Base-by-base conservation (phyloP, 1,284 basidiomycete species). In the Puccinia triticina region DNA sequence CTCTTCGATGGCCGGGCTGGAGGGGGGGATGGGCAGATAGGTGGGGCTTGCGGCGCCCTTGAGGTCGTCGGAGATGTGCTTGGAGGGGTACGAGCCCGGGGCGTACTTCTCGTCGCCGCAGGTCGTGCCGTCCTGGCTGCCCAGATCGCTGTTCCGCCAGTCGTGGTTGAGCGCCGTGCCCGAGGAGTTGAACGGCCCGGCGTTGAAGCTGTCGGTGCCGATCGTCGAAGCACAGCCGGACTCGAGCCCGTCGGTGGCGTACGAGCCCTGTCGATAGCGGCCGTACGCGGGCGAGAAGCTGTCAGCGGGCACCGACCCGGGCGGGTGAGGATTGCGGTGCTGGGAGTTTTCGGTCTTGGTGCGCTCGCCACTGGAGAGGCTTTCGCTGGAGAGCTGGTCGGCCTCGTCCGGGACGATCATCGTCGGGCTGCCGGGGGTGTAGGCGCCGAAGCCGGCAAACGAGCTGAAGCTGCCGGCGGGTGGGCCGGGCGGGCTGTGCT, bases 91-190 rank as follows among this genome's bases (percentile, higher is more conserved):
- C 53, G 82, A 55, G 2, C 32, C 48, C 37, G 34, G 48, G 18
- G 59, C 69, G 29, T 74, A 77, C 50, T 77, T 80, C 40, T 81
- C 82, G 34, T 83, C 83, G 7, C 46, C 82, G 73, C 78, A 73
- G 34, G 84, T 84, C 82, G 84, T 85, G 74, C 84, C 85, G 84
- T 83, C 83, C 87, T 83, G 84, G 87, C 87, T 80, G 86, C 84
- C 79, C 86, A 88, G 83, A 43, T 83, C 84, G 23, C 85, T 86
- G 78, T 84, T 84, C 53, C 86, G 84, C 86, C 86, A 87, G 57
- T 87, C 86, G 66, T 85, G 83, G 84, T 87, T 87, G 66, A 87
- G 84, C 0, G 86, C 86, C 57, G 85, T 85, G 73, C 85, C 85
- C 21, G 86, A 87, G 55, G 85, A 85, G 83, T 82, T 82, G 23